Evolutionary conservation across 257 asterid genomes (phyloP), one percentile per base, ranked within the genome.

Genomic region (Fraxinus pennsylvanica): DNA sequence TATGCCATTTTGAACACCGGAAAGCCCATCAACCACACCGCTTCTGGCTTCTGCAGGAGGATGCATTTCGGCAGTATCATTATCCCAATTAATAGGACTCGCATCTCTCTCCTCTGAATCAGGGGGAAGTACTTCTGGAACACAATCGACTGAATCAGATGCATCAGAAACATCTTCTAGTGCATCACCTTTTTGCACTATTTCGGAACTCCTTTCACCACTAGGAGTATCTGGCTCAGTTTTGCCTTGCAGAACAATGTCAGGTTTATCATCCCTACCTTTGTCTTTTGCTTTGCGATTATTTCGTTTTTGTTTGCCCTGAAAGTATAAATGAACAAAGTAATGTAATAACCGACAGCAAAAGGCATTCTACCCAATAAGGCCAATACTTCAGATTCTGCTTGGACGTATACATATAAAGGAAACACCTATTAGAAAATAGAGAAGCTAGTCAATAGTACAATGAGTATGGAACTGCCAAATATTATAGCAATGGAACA

Each of bases 221-320:
- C 41, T 30, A 54, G 71, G 70, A 74, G 73, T 47, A 33, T 85
- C 87, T 72, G 45, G 80, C 77, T 83, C 92, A 78, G 83, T 68
- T 82, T 83, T 84, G 82, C 80, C 84, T 72, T 75, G 80, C 67
- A 63, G 45, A 70, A 69, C 43, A 25, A 79, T 39, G 76, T 57
- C 50, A 67, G 83, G 76, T 79, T 86, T 90, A 52, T 81, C 92
- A 73, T 88, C 92, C 84, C 83, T 88, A 70, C 78, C 87, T 81
- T 90, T 88, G 71, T 88, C 94, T 85, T 86, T 90, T 50, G 76
- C 82, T 83, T 86, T 94, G 73, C 97, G 88, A 57, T 87, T 90
- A 78, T 92, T 94, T 74, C 85, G 80, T 82, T 91, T 94, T 81
- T 92, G 96, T 84, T 94, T 94, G 54, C 90, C 92, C 97, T 94